These are phyloP conservation scores for Pestalotiopsis fici DNA, from an alignment of 2,329 filamentous ascomycete genomes.

Conservation along the genomic window DNA sequence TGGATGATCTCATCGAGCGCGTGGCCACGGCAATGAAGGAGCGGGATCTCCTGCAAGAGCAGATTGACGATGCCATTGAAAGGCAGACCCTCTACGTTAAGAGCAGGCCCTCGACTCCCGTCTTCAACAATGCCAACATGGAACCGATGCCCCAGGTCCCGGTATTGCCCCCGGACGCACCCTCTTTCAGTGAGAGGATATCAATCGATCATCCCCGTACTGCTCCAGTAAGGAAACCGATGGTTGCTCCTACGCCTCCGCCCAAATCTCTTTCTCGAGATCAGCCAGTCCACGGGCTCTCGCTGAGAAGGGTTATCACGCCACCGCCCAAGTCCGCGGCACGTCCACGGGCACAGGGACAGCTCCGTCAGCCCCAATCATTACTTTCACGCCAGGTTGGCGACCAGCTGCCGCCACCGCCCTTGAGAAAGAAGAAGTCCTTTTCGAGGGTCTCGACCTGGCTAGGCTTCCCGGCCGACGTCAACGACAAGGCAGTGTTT, in stretches of 20 bases:
- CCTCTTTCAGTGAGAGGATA: conserved; percentile 58
- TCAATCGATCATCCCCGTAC: conserved; percentile 44
- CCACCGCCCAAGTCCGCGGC: conserved; percentile 19
- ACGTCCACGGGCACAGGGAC: not conserved
- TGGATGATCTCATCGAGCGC: conserved; percentile 54
- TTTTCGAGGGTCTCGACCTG: conserved; percentile 64
- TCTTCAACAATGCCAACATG: conserved; percentile 40
- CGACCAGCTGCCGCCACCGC: conserved; percentile 49
- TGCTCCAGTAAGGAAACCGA: conserved; percentile 30
- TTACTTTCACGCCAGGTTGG: conserved; percentile 24
- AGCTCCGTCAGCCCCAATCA: not conserved
- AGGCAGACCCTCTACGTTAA: conserved; percentile 58
- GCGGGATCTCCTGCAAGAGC: conserved; percentile 57
- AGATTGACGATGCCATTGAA: conserved; percentile 62
- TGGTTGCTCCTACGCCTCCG: conserved; percentile 6
- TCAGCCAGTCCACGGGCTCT: conserved; percentile 30
- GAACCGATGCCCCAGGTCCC: conserved; percentile 58
- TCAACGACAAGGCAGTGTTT: conserved; percentile 40
- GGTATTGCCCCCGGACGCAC: conserved; percentile 55
- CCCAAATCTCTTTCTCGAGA: not conserved
- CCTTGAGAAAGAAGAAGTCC: conserved; percentile 66
- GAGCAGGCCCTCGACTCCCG: conserved; percentile 50
- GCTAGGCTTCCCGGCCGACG: conserved; percentile 48
- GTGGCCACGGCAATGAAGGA: conserved; percentile 60
- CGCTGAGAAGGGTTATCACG: conserved; percentile 23